phyloP scores from a whole-genome alignment of 73 alveolate species.

The Paramecium tetraurelia region DNA sequence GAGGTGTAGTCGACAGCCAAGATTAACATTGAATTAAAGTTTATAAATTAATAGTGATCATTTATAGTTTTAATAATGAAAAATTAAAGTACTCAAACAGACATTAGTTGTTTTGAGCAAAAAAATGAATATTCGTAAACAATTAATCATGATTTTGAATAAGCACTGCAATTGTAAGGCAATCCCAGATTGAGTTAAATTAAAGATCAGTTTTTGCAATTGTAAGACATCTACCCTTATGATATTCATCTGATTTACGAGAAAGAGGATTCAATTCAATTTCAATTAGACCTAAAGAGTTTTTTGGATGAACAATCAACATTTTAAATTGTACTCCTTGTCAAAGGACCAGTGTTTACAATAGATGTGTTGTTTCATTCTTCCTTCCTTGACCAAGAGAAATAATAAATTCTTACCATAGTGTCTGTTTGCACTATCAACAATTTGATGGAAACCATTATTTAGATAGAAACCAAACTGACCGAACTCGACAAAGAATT shows the following conservation, averaged over 20 bases:
- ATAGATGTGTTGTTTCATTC: background rate
- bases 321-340: background rate
- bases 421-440: background rate
- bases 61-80: background rate
- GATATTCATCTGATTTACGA: background rate
- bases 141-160: background rate
- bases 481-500: background rate
- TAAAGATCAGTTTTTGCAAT: background rate
- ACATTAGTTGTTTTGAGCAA: background rate
- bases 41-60: background rate
- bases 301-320: background rate
- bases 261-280: background rate
- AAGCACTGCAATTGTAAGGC: background rate
- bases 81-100: background rate
- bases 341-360: background rate
- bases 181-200: background rate
- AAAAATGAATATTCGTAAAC: background rate
- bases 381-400: background rate
- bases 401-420: background rate
- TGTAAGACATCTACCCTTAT: background rate
- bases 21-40: background rate
- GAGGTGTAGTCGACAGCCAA: background rate
- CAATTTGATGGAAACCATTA: background rate
- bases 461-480: background rate
- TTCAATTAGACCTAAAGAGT: background rate